Conservation (phyloP, 75 land plant species). For the Selaginella moellendorffii region DNA sequence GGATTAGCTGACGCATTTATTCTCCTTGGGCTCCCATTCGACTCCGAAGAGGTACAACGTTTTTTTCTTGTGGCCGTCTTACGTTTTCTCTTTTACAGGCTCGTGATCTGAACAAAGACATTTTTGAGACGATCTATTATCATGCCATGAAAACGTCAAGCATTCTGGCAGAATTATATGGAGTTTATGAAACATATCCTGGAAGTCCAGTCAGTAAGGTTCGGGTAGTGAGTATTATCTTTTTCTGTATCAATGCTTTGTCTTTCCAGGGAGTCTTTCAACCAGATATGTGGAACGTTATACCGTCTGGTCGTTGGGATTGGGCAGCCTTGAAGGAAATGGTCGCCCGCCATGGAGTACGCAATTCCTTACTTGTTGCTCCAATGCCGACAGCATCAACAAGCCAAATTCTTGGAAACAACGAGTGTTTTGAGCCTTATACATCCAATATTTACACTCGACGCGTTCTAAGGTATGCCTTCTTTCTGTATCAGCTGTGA, state of each 20-base stretch:
- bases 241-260: background rate
- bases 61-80: background rate
- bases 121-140: constrained; percentile 97
- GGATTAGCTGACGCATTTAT: constrained; percentile 96
- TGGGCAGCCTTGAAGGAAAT: constrained; percentile 47
- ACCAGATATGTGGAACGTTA: constrained; percentile 91
- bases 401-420: constrained; percentile 94
- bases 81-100: no score
- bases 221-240: background rate
- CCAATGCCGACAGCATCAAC: constrained; percentile 99
- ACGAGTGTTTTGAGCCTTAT: constrained; percentile 98
- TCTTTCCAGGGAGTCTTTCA: constrained; percentile 65
- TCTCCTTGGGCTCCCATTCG: constrained; percentile 95
- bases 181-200: constrained; percentile 75
- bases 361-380: constrained; percentile 86
- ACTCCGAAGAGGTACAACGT: constrained; percentile 64
- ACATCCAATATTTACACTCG: constrained; percentile 94
- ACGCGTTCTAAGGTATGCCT: constrained; percentile 86
- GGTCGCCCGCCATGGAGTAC: constrained; percentile 52
- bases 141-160: constrained; percentile 73
- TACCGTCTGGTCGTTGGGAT: constrained; percentile 74
- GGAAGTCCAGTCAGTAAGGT: constrained; percentile 96
- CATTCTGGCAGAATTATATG: constrained; percentile 64
- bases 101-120: constrained; percentile 74
- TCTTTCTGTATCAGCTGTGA: no score